Conservation (phyloP, 2,329 filamentous ascomycete species). For the Beauveria australis region DNA sequence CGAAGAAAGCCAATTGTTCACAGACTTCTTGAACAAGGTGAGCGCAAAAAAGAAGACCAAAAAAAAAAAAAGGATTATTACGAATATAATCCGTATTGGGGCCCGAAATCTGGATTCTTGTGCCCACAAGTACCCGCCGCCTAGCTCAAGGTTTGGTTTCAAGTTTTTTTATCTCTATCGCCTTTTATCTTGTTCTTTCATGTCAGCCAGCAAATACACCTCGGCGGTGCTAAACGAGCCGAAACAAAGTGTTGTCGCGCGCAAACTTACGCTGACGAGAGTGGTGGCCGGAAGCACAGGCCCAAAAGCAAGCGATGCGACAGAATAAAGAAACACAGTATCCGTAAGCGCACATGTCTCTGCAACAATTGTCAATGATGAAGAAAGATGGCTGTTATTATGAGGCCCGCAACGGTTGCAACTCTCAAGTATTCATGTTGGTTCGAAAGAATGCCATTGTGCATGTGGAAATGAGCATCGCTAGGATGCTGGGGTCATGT, state of each 20-base stretch:
- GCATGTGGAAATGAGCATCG: not conserved
- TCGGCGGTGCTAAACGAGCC: not conserved
- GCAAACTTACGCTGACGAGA: constrained; percentile 3
- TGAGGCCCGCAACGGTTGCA: not conserved
- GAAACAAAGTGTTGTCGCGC: not conserved
- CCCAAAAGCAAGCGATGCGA: not conserved
- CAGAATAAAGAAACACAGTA: too few relatives aligned
- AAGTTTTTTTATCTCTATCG: not conserved
- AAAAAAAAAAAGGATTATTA: not conserved
- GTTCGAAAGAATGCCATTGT: not conserved
- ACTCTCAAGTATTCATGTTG: not conserved
- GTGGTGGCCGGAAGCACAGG: not conserved
- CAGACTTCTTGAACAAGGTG: not conserved
- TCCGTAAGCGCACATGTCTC: too few relatives aligned
- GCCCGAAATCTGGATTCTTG: not conserved
- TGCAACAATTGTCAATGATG: too few relatives aligned
- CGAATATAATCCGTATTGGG: not conserved
- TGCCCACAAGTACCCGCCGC: not conserved
- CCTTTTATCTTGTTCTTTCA: too few relatives aligned
- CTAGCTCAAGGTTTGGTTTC: not conserved
- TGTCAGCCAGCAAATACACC: too few relatives aligned
- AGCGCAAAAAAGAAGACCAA: not conserved
- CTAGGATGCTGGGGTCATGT: not conserved
- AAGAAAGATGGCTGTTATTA: too few relatives aligned
- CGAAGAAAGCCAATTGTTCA: not conserved